These are phyloP conservation scores for Tieghemostelium lacteum DNA, from an alignment of 78 protist species.

Conservation along the genomic window DNA sequence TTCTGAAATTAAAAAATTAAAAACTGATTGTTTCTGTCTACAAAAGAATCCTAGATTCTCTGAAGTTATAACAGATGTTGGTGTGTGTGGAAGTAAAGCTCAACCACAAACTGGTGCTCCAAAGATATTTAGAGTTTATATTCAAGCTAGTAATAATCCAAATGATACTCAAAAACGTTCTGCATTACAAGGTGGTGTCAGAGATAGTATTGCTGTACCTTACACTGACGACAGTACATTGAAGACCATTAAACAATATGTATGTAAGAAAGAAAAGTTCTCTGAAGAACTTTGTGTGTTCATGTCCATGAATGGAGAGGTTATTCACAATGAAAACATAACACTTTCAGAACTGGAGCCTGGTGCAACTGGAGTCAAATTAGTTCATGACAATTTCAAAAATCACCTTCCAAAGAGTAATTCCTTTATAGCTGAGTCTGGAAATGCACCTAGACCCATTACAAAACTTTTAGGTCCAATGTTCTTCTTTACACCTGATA, in stretches of 20 bases:
- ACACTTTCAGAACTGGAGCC: constrained; percentile 31
- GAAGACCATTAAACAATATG: not conserved
- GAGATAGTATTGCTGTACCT: constrained; percentile 44
- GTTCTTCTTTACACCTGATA: constrained; percentile 71
- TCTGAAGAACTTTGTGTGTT: constrained; percentile 53
- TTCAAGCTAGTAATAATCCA: constrained; percentile 2
- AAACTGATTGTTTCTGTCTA: constrained; percentile 5
- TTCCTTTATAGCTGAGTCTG: constrained; percentile 46
- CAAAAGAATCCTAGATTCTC: not conserved
- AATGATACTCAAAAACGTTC: not conserved
- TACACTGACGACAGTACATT: constrained; percentile 27
- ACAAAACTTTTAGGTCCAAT: constrained; percentile 60
- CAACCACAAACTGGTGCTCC: not conserved
- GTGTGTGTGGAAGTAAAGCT: no score
- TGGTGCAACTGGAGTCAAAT: constrained; percentile 21
- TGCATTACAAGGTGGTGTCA: not conserved
- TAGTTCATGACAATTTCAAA: constrained; percentile 37
- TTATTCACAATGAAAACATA: constrained; percentile 31
- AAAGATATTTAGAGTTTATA: constrained; percentile 49
- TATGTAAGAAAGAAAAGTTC: constrained; percentile 61
- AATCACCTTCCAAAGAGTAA: constrained; percentile 34
- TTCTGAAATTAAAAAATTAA: constrained; percentile 25
- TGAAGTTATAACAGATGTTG: not conserved
- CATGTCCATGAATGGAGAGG: constrained; percentile 57
- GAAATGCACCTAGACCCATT: constrained; percentile 79